Conservation (phyloP, 129 eudicot genomes). For the Saussurea involucrata region DNA sequence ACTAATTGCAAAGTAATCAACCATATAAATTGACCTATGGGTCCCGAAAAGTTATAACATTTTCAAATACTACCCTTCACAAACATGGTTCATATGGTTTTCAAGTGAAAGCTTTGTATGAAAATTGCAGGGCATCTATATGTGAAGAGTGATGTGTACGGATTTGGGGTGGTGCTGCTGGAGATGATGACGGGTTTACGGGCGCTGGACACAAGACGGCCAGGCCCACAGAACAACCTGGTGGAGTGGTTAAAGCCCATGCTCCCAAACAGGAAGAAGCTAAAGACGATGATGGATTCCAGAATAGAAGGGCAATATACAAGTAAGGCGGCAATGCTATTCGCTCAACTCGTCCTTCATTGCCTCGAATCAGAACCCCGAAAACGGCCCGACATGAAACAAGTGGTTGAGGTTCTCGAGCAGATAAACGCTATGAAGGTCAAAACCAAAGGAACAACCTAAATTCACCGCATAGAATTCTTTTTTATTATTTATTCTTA, state of each 20-base stretch:
- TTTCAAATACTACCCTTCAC: neutral
- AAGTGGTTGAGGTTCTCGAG: constrained; percentile 53
- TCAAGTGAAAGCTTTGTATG: no score
- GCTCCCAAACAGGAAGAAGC: constrained; percentile 51
- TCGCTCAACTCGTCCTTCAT: constrained; percentile 60
- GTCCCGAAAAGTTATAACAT: neutral
- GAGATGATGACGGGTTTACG: constrained; percentile 73
- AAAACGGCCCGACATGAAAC: constrained; percentile 71
- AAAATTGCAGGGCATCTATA: constrained; percentile 89
- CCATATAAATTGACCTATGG: neutral
- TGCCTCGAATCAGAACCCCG: constrained; percentile 61
- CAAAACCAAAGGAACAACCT: constrained; percentile 21
- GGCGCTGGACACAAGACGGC: constrained; percentile 54
- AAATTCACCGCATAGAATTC: neutral
- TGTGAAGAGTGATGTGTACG: constrained; percentile 86
- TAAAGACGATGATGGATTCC: constrained; percentile 60
- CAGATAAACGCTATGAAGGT: constrained; percentile 49
- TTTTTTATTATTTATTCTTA: constrained; percentile 22
- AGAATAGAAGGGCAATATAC: constrained; percentile 78
- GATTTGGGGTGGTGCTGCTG: constrained; percentile 83
- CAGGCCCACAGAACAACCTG: constrained; percentile 46
- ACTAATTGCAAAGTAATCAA: neutral
- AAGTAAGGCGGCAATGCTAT: constrained; percentile 48
- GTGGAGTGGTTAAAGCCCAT: constrained; percentile 65
- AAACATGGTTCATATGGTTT: neutral